Percentiles rank a stretch among this genome's conserved stretches.
Conservation (phyloP, 2,329 filamentous ascomycete species). For the Hypoxylon sp. region DNA sequence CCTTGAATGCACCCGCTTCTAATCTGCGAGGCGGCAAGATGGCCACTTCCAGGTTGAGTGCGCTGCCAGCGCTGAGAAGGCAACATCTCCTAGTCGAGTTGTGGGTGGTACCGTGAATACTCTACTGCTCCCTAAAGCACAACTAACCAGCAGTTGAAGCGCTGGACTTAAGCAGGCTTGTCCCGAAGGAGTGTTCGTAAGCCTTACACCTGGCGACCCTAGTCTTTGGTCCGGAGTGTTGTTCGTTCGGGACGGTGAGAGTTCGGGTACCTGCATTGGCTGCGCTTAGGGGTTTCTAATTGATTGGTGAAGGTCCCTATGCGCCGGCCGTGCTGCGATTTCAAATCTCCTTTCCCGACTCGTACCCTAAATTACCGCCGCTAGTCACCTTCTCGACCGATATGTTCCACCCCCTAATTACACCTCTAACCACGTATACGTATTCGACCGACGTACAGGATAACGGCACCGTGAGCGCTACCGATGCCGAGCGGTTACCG, state of each 20-base stretch:
- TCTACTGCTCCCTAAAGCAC: conserved; percentile 5
- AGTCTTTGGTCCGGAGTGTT: conserved; percentile 90
- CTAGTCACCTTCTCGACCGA: conserved; percentile 91
- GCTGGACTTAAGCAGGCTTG: conserved; percentile 84
- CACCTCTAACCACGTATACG: conserved; percentile 93
- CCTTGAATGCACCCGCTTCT: conserved; percentile 26
- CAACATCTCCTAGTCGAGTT: conserved; percentile 87
- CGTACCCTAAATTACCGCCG: conserved; percentile 84
- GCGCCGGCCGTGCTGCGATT: conserved; percentile 88
- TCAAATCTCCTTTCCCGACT: conserved; percentile 86
- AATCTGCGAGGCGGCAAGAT: conserved; percentile 52
- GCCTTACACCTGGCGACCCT: conserved; percentile 83
- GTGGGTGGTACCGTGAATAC: conserved; percentile 63
- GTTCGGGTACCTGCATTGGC: conserved; percentile 26
- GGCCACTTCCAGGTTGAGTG: conserved; percentile 60
- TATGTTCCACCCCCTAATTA: conserved; percentile 94
- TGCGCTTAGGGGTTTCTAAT: conserved; percentile 38
- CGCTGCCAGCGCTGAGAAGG: conserved; percentile 71
- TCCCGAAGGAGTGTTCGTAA: conserved; percentile 89
- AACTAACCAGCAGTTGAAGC: conserved; percentile 62
- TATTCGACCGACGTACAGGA: conserved; percentile 85
- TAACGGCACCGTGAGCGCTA: conserved; percentile 83
- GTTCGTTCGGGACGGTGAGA: conserved; percentile 86
- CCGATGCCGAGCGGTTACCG: conserved; percentile 84
- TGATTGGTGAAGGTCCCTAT: conserved; percentile 78